Evolutionary conservation across 352 stramenopile genomes (phyloP).

Genomic region (Pseudoperonospora humuli): DNA sequence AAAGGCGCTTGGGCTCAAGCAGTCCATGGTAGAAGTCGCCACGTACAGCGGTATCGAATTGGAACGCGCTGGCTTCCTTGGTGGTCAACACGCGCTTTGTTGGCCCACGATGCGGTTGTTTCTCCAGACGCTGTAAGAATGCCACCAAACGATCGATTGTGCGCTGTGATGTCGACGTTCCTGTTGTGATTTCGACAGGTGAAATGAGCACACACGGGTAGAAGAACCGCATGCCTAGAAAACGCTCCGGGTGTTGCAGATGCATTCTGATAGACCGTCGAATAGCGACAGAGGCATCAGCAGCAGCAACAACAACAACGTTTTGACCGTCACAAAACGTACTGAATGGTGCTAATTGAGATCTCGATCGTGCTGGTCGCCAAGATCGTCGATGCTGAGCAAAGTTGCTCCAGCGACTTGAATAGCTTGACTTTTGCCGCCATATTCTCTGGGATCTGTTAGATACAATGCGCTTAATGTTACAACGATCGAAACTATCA

Average conservation of each 20-base stretch:
- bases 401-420: slow-evolving; percentile 44
- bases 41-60: slow-evolving; percentile 54
- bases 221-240: slow-evolving; percentile 70
- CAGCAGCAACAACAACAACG: background rate
- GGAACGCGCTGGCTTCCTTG: slow-evolving; percentile 47
- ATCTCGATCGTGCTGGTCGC: slow-evolving; percentile 59
- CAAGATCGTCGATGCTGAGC: slow-evolving; percentile 44
- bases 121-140: slow-evolving; percentile 47
- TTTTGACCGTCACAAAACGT: slow-evolving; percentile 5
- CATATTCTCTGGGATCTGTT: slow-evolving; percentile 55
- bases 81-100: slow-evolving; percentile 49
- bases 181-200: slow-evolving; percentile 49
- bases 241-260: slow-evolving; percentile 34
- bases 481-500: too few relatives aligned
- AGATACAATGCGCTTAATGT: too few relatives aligned
- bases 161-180: slow-evolving; percentile 26
- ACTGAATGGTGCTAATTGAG: slow-evolving; percentile 56
- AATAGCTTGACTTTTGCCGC: slow-evolving; percentile 54
- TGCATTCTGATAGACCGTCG: slow-evolving; percentile 15
- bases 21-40: slow-evolving; percentile 58
- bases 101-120: slow-evolving; percentile 51
- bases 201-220: slow-evolving; percentile 58
- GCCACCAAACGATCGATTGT: slow-evolving; percentile 37
- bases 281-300: background rate
- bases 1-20: slow-evolving; percentile 34